phyloP scores from a whole-genome alignment of 2,329 filamentous ascomycete species.

The Neoascochyta sp. region DNA sequence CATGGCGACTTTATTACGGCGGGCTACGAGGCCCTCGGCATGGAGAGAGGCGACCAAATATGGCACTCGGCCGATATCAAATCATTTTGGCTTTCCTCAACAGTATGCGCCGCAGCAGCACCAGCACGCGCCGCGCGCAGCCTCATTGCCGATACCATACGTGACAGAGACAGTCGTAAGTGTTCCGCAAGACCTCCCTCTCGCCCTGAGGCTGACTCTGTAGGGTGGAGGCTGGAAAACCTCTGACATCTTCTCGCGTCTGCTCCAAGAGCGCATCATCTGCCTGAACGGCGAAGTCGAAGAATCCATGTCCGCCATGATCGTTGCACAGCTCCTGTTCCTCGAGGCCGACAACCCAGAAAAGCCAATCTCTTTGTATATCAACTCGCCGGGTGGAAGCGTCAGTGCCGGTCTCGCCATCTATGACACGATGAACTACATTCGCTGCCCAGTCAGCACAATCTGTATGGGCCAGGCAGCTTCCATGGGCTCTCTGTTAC shows the following conservation, averaged over 20 bases:
- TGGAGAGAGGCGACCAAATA: slow-evolving; percentile 9
- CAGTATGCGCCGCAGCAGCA: slow-evolving; percentile 14
- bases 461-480: slow-evolving; percentile 94
- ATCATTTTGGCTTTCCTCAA: slow-evolving; percentile 23
- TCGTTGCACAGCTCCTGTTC: slow-evolving; percentile 94
- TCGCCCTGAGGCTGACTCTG: slow-evolving; percentile 26
- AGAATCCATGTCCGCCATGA: slow-evolving; percentile 83
- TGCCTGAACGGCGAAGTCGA: slow-evolving; percentile 91
- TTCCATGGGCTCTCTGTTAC: slow-evolving; percentile 86
- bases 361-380: slow-evolving; percentile 95
- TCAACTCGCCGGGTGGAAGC: slow-evolving; percentile 91
- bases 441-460: slow-evolving; percentile 85
- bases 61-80: slow-evolving; percentile 23
- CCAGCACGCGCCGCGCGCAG: slow-evolving; percentile 27
- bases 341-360: slow-evolving; percentile 95
- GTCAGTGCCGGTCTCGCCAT: slow-evolving; percentile 84
- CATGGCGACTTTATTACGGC: slow-evolving; percentile 34
- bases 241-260: slow-evolving; percentile 48
- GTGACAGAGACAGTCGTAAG: slow-evolving; percentile 50
- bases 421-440: slow-evolving; percentile 99
- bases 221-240: slow-evolving; percentile 52
- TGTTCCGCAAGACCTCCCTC: background rate
- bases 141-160: slow-evolving; percentile 48
- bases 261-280: slow-evolving; percentile 77
- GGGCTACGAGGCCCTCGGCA: slow-evolving; percentile 16